phyloP scores from a whole-genome alignment of 164 flowering plant species.

The Vitis vinifera region DNA sequence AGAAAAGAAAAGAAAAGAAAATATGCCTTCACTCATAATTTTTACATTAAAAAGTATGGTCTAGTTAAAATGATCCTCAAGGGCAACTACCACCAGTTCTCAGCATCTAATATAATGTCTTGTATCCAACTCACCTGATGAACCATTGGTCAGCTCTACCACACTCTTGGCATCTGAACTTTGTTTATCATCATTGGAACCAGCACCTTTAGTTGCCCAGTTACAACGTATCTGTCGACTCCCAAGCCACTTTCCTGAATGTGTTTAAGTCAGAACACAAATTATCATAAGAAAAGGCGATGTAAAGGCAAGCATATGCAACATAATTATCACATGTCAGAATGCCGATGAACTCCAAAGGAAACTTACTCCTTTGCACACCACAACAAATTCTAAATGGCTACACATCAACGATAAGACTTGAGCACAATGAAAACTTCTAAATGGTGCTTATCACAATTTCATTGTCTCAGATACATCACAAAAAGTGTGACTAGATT shows the following conservation, averaged over 20 bases:
- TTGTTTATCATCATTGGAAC: slow-evolving; percentile 69
- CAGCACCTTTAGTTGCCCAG: slow-evolving; percentile 99
- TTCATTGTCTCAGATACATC: too few species aligned
- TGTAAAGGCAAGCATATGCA: neutral
- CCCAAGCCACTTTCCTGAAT: slow-evolving; percentile 95
- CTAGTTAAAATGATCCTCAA: neutral
- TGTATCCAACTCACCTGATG: slow-evolving; percentile 58
- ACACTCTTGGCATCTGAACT: slow-evolving; percentile 72
- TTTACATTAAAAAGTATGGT: too few species aligned
- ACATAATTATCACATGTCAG: neutral
- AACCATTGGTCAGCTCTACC: slow-evolving; percentile 82
- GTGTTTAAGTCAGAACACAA: too few species aligned
- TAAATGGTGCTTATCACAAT: too few species aligned
- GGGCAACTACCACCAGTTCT: neutral
- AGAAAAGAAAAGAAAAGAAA: neutral
- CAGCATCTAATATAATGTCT: neutral
- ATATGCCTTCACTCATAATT: too few species aligned
- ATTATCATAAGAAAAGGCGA: neutral
- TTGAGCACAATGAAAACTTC: too few species aligned
- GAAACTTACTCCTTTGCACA: too few species aligned
- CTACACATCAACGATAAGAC: too few species aligned
- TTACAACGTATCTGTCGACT: slow-evolving; percentile 97
- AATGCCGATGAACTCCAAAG: too few species aligned
- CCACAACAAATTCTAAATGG: too few species aligned
- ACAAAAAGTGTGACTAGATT: too few species aligned